Conservation (phyloP, 192 early-diverging fungal species). For the Linnemannia zychae region DNA sequence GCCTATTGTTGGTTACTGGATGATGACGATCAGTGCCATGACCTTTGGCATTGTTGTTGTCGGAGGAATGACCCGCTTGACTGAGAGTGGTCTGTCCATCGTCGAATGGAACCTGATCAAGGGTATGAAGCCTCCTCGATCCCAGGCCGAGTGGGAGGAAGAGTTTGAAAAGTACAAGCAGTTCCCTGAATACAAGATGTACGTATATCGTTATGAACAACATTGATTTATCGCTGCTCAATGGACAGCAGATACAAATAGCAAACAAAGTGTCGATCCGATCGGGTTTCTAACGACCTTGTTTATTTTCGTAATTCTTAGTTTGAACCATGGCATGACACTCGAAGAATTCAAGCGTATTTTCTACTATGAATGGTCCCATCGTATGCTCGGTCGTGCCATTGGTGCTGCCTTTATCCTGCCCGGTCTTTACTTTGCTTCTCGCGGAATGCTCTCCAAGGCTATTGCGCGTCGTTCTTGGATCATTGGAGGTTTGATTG, state of each 20-base stretch:
- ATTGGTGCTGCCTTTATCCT: constrained; percentile 91
- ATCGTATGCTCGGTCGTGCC: constrained; percentile 93
- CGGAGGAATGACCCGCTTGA: constrained; percentile 95
- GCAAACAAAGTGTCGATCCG: neutral
- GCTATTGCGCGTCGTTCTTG: constrained; percentile 70
- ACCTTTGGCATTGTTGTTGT: constrained; percentile 95
- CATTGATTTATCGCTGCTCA: neutral
- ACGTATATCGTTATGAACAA: constrained; percentile 30
- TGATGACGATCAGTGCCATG: constrained; percentile 87
- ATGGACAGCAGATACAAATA: neutral
- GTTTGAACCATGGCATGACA: constrained; percentile 90
- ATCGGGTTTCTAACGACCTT: neutral
- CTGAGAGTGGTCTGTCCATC: constrained; percentile 97
- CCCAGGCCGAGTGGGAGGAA: constrained; percentile 87
- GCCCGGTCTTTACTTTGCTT: constrained; percentile 89
- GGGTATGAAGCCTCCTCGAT: constrained; percentile 91
- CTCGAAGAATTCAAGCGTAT: constrained; percentile 96
- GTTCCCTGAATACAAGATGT: constrained; percentile 97
- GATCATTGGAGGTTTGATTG: constrained; percentile 74
- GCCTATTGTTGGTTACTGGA: constrained; percentile 93
- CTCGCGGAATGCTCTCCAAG: constrained; percentile 82
- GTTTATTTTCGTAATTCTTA: constrained; percentile 25
- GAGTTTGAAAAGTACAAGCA: constrained; percentile 99
- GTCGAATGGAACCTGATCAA: constrained; percentile 97
- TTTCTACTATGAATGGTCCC: constrained; percentile 98